A percentile compares a stretch with the other conserved stretches of the same genome.
phyloP scores from a whole-genome alignment of 352 stramenopile genomes.

The Pythium aquatile region DNA sequence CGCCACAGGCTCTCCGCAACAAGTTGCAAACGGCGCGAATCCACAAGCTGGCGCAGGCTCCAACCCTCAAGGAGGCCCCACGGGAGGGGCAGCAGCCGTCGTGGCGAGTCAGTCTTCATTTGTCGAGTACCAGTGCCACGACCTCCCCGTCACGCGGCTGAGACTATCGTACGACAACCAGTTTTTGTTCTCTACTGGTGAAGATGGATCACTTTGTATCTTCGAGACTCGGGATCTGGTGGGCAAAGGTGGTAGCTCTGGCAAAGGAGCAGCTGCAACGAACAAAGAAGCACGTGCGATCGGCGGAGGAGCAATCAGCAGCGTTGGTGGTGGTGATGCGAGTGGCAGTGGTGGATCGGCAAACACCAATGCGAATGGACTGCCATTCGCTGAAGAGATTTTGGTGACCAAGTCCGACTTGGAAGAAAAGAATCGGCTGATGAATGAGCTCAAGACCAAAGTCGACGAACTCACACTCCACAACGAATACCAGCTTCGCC shows the following conservation, averaged over 20 bases:
- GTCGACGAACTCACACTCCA: conserved; percentile 93
- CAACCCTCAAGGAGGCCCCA: conserved; percentile 17
- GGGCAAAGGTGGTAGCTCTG: conserved; percentile 32
- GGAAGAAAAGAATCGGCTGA: conserved; percentile 91
- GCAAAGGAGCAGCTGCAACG: conserved; percentile 26
- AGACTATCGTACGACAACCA: conserved; percentile 88
- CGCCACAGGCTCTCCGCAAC: conserved; percentile 20
- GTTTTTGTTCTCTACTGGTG: conserved; percentile 91
- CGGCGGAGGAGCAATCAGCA: conserved; percentile 28
- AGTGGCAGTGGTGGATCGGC: conserved; percentile 30
- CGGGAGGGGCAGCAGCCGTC: conserved; percentile 4
- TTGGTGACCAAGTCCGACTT: conserved; percentile 92
- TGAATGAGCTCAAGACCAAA: conserved; percentile 93
- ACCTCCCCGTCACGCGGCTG: conserved; percentile 70
- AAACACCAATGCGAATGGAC: conserved; percentile 50
- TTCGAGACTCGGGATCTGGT: conserved; percentile 84
- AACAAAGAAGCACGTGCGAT: conserved; percentile 27
- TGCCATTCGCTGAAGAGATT: conserved; percentile 90
- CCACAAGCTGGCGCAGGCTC: conserved; percentile 13
- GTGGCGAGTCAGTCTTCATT: conserved; percentile 32
- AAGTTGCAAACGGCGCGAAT: conserved; percentile 19
- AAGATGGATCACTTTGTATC: conserved; percentile 90
- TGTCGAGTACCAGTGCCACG: conserved; percentile 77
- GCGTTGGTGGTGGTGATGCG: conserved; percentile 27
- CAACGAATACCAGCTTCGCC: conserved; percentile 94